Percentiles rank a stretch among this genome's conserved stretches.
Evolutionary conservation across 1,284 basidiomycete species (phyloP).

Genomic region (Xerocomus subilludens): DNA sequence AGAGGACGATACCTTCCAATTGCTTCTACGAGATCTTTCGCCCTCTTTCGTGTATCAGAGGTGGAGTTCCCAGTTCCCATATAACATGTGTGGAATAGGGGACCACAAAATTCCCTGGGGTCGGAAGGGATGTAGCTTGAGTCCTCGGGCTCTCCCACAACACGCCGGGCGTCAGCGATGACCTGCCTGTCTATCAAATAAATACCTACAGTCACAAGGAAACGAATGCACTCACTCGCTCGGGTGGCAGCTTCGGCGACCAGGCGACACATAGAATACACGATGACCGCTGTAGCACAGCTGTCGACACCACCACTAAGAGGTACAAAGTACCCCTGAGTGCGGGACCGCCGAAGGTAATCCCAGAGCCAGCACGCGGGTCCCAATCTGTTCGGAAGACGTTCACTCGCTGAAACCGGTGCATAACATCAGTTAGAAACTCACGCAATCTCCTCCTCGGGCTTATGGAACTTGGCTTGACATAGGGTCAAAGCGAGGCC

Average conservation of each 20-base stretch:
- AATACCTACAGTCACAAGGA: background rate
- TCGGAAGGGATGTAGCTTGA: slow-evolving; percentile 88
- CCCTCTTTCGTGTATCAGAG: slow-evolving; percentile 85
- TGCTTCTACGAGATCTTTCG: slow-evolving; percentile 85
- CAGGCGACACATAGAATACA: slow-evolving; percentile 95
- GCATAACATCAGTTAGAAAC: slow-evolving; percentile 45
- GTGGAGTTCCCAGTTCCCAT: slow-evolving; percentile 99
- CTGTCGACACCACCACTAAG: slow-evolving; percentile 98
- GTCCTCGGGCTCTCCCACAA: slow-evolving; percentile 83
- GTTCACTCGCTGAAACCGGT: slow-evolving; percentile 7
- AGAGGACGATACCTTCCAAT: slow-evolving; percentile 81
- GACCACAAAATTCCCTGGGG: slow-evolving; percentile 84
- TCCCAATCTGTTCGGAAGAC: slow-evolving; percentile 72
- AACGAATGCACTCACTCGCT: slow-evolving; percentile 66
- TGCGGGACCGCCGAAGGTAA: slow-evolving; percentile 92
- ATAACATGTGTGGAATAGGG: slow-evolving; percentile 98
- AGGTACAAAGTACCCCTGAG: slow-evolving; percentile 96
- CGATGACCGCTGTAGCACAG: slow-evolving; percentile 95
- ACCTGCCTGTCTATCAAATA: slow-evolving; percentile 78
- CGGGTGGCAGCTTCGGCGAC: slow-evolving; percentile 79
- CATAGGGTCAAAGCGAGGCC: slow-evolving; percentile 61
- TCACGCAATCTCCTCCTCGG: slow-evolving; percentile 98
- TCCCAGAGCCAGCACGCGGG: slow-evolving; percentile 99
- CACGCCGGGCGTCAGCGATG: slow-evolving; percentile 90
- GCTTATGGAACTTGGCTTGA: slow-evolving; percentile 82